Evolutionary conservation across 108 stramenopile genomes (phyloP), one percentile per base, ranked within the genome.

Genomic region (Nitzschia palea): DNA sequence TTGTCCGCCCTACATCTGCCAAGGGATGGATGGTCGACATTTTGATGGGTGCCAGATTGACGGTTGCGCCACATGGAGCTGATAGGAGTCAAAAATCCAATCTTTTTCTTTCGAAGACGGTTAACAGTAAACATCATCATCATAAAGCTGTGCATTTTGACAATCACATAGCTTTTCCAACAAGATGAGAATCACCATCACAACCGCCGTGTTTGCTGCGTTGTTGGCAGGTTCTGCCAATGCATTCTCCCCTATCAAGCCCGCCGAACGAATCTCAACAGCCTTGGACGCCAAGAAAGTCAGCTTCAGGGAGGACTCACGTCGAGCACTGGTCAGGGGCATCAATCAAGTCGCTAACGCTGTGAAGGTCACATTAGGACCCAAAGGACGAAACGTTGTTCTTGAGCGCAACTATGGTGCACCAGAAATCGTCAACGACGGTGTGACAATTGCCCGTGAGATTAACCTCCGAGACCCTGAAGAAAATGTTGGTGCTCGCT

Each of bases 361-460:
- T n/a, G 97, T 98, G 47, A 95, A 94, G 70, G 96, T 98, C 8
- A 98, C 97, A 1, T 76, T 98, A 18, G 97, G 97, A 18, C 97
- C 97, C 26, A 98, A 98, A 84, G 97, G 97, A 52, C 83, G 97
- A 45, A 98, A 98, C 64, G 97, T 98, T 26, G 97, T 98, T 44
- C 80, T 98, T 26, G 97, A 98, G 66, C 86, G 95, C 0, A 86
- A 88, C 62, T 98, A 98, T 72, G 97, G 96, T 30, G 94, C 94
- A 15, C 97, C 97, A 26, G 95, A 98, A 66, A 97, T 98, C 73
- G 96, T 97, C 32, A 97, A 97, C 71, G 97, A 97, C 68, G 97
- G 96, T 22, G 97, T 98, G 48, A 98, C 97, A 30, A 98, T 98
- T 71, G 97, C 97, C 35, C 71, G 88, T 14, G 93, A 91, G 67